These are phyloP conservation scores for Trichoderma koningii DNA, from an alignment of 2,329 filamentous ascomycete genomes.

Conservation along the genomic window DNA sequence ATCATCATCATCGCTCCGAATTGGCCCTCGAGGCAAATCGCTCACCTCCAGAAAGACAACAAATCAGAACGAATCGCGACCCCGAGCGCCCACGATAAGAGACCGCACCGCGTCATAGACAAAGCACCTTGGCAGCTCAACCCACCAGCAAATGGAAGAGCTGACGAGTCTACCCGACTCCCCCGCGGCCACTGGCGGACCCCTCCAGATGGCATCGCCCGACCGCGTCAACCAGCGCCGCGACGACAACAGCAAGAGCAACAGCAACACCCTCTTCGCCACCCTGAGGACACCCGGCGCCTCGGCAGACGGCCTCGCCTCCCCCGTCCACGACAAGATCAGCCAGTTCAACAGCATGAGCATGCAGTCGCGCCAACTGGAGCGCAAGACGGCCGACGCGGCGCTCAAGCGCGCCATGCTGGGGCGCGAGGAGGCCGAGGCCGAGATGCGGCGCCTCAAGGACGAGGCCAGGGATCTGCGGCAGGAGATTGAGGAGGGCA, in stretches of 20 bases:
- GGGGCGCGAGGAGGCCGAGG: conserved; percentile 70
- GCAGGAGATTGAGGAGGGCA: conserved; percentile 64
- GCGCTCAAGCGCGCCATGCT: conserved; percentile 67
- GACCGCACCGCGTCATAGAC: background rate
- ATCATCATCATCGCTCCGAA: background rate
- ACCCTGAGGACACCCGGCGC: conserved; percentile 39
- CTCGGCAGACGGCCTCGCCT: background rate
- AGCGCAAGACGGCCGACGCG: conserved; percentile 66
- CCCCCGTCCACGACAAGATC: conserved; percentile 66
- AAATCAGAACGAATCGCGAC: background rate
- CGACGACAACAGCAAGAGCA: conserved; percentile 29
- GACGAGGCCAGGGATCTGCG: conserved; percentile 61
- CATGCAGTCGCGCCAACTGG: conserved; percentile 60
- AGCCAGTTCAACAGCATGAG: conserved; percentile 73
- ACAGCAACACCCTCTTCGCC: conserved; percentile 42
- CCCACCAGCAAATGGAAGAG: conserved; percentile 43
- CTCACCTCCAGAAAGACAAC: background rate
- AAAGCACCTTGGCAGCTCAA: background rate
- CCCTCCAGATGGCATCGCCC: conserved; percentile 63
- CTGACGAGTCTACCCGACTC: conserved; percentile 55
- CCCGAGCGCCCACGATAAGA: background rate
- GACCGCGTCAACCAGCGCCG: conserved; percentile 61
- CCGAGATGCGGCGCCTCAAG: conserved; percentile 63
- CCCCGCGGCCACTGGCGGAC: conserved; percentile 52
- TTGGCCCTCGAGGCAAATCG: conserved; percentile 8